Conservation (phyloP, 1,284 basidiomycete species). For the Singerocomus inundabilis region DNA sequence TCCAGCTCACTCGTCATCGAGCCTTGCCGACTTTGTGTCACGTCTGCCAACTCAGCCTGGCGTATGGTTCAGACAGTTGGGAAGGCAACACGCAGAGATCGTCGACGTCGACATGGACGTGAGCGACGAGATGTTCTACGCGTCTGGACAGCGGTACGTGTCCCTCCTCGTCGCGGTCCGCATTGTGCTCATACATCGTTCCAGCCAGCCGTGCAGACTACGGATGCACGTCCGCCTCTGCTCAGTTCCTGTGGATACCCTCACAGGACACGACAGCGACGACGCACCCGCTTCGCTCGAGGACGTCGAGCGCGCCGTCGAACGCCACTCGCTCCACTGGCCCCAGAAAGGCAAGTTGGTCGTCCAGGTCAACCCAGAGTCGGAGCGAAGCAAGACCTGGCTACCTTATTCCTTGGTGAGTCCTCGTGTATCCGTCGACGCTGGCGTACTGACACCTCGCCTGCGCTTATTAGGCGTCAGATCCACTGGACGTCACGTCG, state of each 20-base stretch:
- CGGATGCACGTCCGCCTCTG: constrained; percentile 23
- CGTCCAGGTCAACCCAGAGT: constrained; percentile 29
- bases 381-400: constrained; percentile 27
- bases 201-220: constrained; percentile 14
- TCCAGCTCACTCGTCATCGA: background rate
- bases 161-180: background rate
- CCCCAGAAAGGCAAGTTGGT: constrained; percentile 29
- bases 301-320: constrained; percentile 9
- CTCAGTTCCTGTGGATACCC: constrained; percentile 16
- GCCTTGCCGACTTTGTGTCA: constrained; percentile 10
- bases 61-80: constrained; percentile 27
- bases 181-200: background rate
- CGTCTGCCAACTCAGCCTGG: constrained; percentile 21
- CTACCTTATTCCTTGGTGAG: constrained; percentile 28
- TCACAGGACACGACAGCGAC: background rate
- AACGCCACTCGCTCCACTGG: constrained; percentile 14
- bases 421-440: too few species aligned
- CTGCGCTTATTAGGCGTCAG: constrained; percentile 23
- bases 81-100: constrained; percentile 20
- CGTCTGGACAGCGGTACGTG: constrained; percentile 19
- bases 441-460: too few species aligned
- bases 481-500: constrained; percentile 29
- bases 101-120: constrained; percentile 25
- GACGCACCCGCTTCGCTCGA: background rate
- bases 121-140: constrained; percentile 22